Percentiles rank a stretch among this genome's conserved stretches.
These are phyloP conservation scores for Plasmopara halstedii DNA, from an alignment of 352 stramenopile species.

Conservation along the genomic window DNA sequence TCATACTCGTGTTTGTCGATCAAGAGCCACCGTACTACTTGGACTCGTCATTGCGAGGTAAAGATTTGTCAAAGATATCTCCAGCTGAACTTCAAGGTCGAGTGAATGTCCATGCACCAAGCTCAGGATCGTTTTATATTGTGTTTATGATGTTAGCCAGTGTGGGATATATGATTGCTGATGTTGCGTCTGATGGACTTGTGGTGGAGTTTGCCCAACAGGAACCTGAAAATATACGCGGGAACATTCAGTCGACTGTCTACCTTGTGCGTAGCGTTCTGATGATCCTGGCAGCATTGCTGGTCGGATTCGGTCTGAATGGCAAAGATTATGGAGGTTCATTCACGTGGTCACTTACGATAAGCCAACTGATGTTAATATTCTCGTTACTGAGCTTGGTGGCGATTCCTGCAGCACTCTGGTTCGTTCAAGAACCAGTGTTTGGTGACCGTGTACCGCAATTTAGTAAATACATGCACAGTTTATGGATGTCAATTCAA, in stretches of 20 bases:
- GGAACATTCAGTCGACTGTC: conserved; percentile 30
- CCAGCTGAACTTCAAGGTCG: conserved; percentile 11
- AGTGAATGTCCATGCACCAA: conserved; percentile 23
- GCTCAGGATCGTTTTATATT: conserved; percentile 24
- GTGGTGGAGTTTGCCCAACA: conserved; percentile 49
- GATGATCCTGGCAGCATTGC: conserved; percentile 27
- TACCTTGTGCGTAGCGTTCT: conserved; percentile 26
- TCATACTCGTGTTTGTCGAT: conserved; percentile 35
- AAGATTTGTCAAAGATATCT: conserved; percentile 38
- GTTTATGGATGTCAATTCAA: conserved; percentile 34
- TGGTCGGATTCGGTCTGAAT: conserved; percentile 35
- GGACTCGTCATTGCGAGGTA: conserved; percentile 32
- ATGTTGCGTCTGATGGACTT: conserved; percentile 29
- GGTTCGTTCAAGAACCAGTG: conserved; percentile 30
- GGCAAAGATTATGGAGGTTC: conserved; percentile 28
- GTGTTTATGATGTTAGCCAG: conserved; percentile 33
- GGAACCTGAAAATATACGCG: conserved; percentile 33
- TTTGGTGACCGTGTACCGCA: conserved; percentile 6
- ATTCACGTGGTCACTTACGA: conserved; percentile 24
- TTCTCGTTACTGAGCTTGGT: conserved; percentile 26
- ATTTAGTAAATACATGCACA: conserved; percentile 22
- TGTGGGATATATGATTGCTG: conserved; percentile 31
- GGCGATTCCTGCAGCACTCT: conserved; percentile 25
- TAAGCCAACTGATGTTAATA: conserved; percentile 34
- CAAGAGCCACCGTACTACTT: conserved; percentile 49